Evolutionary conservation across 768 basidiomycete genomes (phyloP), one percentile per base, ranked within the genome.

Genomic region (Suillus weaverae): DNA sequence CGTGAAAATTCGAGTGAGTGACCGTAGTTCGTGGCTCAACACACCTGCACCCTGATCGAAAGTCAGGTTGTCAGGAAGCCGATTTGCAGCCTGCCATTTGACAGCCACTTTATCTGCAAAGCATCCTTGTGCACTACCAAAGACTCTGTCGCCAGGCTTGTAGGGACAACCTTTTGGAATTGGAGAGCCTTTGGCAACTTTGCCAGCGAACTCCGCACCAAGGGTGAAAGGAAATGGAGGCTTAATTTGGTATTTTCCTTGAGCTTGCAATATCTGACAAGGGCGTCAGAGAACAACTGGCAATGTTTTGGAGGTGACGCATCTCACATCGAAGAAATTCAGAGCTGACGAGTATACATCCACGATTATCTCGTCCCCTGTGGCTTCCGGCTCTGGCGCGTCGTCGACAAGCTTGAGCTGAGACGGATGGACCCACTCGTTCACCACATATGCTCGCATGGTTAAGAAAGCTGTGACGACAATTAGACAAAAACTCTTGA

Each of bases 201-300:
- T 82, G 0, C 97, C 97, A 4, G 95, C 86, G 70, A 98, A 92
- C 75, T 99, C 92, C 43, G 85, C 81, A 18, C 95, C 95, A 6
- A 95, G 84, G 7, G 87, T 82, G 77, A 96, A 97, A 0, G 96
- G 96, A 44, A 94, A 82, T 0, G 91, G 85, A 0, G 92, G 94
- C 72, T 95, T 89, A 62, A 77, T 75, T 72, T 97, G 95, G 74
- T 97, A 91, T 80, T 92, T 95, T 56, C 95, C 95, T 76, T 95
- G 93, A 0, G 88, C 81, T 79, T 95, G 94, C 33, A 97, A 79
- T 67, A 94, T 93, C 87, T 92, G 66, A 41, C 7, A 41, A 20
- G 18, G 22, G 55, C 14, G 1, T 22, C 22, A 41, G 33, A 2
- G 32, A 32, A n/a, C 22, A 79, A 66, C 4, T 41, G 26, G 18